phyloP scores from a whole-genome alignment of 768 basidiomycete species.

The Scleroderma citrinum region DNA sequence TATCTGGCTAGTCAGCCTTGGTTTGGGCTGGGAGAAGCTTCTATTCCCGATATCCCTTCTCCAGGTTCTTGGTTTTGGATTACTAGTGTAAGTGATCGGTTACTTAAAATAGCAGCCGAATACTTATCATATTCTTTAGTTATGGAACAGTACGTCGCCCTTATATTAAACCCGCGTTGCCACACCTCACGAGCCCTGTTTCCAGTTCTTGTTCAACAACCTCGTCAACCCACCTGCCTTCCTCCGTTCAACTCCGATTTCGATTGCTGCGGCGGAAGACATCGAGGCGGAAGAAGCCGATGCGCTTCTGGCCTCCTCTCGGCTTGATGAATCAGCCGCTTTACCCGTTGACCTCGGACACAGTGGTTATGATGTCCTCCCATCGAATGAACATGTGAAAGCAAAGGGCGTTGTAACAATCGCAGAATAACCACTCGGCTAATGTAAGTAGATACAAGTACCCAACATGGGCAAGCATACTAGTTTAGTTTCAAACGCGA shows the following conservation, averaged over 20 bases:
- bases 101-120: not conserved
- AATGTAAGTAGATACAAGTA: not conserved
- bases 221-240: conserved; percentile 60
- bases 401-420: conserved; percentile 6
- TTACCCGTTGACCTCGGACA: conserved; percentile 79
- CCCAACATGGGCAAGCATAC: too few relatives aligned
- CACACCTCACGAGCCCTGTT: conserved; percentile 5
- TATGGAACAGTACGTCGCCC: conserved; percentile 70
- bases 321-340: conserved; percentile 74
- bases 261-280: conserved; percentile 25
- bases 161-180: conserved; percentile 5
- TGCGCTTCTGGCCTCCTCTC: conserved; percentile 36
- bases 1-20: conserved; percentile 93
- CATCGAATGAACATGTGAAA: conserved; percentile 35
- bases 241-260: conserved; percentile 40
- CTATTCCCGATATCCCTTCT: conserved; percentile 76
- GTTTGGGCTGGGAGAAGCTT: conserved; percentile 85
- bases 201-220: conserved; percentile 85
- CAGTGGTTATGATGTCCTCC: conserved; percentile 79
- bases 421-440: conserved; percentile 7
- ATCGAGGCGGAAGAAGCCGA: conserved; percentile 54
- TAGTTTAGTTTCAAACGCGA: too few relatives aligned
- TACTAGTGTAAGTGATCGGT: conserved; percentile 72
- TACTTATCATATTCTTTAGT: conserved; percentile 31
- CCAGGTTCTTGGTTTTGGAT: conserved; percentile 77